Base-by-base conservation (phyloP, 2,329 filamentous ascomycete genomes). In the Aspergillus ibericus region DNA sequence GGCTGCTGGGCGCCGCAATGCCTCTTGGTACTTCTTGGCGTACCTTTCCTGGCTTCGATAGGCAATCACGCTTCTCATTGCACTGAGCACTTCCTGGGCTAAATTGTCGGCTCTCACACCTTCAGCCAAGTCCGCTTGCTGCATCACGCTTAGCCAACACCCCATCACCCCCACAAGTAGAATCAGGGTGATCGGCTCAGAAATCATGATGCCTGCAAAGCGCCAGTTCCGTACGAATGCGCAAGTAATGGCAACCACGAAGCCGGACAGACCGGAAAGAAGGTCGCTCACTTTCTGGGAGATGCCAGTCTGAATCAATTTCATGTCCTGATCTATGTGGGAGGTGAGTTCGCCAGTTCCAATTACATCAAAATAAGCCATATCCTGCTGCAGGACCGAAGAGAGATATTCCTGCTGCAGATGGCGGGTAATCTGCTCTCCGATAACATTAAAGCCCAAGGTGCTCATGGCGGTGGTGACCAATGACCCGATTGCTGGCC, bases 341-440 rank as follows among this genome's bases (percentile, higher is more conserved):
- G 90, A 93, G 0, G 91, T 93, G 55, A 96, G 88, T 74, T 96
- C 92, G 44, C 91, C 91, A 42, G 90, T 87, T 36, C 91, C 91
- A 5, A 93, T 82, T 66, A 91, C 91, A 74, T 96, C 92, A 75
- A 92, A 93, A 75, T 90, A 93, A 25, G 85, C 90, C 69, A 93
- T 91, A 72, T 93, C 93, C 70, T 93, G 91, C 60, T 84, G 83
- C 78, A 93, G 80, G 69, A 90, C 90, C 65, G 88, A 88, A 62
- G 85, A 82, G 6, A 96, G 82, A 66, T 96, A 96, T 65, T 88
- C 82, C 69, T 88, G 83, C 58, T 90, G 84, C 64, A 91, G 87
- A 76, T 88, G 87, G 59, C 82, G 82, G 59, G 84, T 85, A 69
- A 91, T 85, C 68, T 89, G 85, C 71, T 91, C 88, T 50, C 88